These are phyloP conservation scores for Colletotrichum cuscutae DNA, from an alignment of 2,329 filamentous ascomycete species.

Conservation along the genomic window DNA sequence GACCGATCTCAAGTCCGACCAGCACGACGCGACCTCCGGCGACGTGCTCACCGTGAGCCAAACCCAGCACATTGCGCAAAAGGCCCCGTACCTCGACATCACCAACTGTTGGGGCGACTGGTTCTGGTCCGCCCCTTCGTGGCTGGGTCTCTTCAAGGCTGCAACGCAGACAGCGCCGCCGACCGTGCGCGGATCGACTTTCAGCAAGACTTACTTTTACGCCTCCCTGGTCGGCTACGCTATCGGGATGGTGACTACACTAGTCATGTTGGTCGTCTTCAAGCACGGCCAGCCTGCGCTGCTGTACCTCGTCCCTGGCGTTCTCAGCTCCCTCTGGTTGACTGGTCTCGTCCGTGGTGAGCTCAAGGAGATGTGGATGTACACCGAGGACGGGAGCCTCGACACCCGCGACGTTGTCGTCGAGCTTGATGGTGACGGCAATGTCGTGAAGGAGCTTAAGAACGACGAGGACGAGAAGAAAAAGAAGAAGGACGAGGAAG, in stretches of 20 bases:
- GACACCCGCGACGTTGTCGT: constrained; percentile 66
- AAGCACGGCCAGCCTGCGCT: constrained; percentile 89
- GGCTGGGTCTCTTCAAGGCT: constrained; percentile 36
- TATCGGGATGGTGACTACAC: constrained; percentile 79
- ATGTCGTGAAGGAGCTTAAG: constrained; percentile 53
- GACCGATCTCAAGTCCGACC: constrained; percentile 46
- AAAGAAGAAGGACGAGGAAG: constrained; percentile 41
- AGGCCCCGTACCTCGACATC: constrained; percentile 65
- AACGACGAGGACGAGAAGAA: constrained; percentile 47
- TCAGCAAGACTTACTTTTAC: constrained; percentile 87
- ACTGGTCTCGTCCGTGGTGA: constrained; percentile 80
- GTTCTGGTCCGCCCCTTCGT: constrained; percentile 73
- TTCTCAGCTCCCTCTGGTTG: constrained; percentile 79
- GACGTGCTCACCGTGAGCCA: constrained; percentile 47
- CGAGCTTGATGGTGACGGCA: constrained; percentile 61
- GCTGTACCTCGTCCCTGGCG: constrained; percentile 90
- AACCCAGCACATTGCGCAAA: constrained; percentile 50
- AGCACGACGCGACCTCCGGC: constrained; percentile 45
- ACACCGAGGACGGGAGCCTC: constrained; percentile 76
- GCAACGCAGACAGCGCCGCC: constrained; percentile 40
- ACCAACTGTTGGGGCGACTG: constrained; percentile 84
- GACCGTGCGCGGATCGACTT: constrained; percentile 59
- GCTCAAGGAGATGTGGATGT: constrained; percentile 79
- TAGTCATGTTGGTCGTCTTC: constrained; percentile 81
- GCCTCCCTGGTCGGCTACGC: constrained; percentile 82